Conservation (phyloP, 345 rosid genomes). For the Pistacia atlantica region DNA sequence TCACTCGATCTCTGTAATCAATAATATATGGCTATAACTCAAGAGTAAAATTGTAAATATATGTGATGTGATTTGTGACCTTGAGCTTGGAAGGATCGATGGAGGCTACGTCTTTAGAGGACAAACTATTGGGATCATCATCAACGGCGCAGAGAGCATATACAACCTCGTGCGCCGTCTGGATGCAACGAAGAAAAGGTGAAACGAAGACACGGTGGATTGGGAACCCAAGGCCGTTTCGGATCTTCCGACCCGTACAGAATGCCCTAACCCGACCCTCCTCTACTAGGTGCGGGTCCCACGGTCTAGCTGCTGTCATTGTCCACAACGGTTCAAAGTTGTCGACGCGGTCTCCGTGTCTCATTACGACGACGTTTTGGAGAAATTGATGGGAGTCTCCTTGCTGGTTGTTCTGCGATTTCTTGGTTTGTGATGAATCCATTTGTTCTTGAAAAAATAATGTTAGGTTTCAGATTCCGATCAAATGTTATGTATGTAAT, state of each 20-base stretch:
- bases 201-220: conserved; percentile 89
- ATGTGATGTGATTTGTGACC: conserved; percentile 37
- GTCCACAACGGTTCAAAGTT: conserved; percentile 61
- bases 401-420: neutral
- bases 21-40: too few species aligned
- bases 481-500: neutral
- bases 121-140: conserved; percentile 32
- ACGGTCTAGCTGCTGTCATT: conserved; percentile 58
- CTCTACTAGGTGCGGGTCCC: conserved; percentile 77
- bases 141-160: conserved; percentile 53
- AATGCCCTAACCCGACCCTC: conserved; percentile 59
- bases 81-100: conserved; percentile 62
- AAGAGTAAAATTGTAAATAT: neutral
- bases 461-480: neutral
- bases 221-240: conserved; percentile 48
- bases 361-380: conserved; percentile 82
- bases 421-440: conserved; percentile 6
- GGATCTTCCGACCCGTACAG: conserved; percentile 46
- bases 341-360: conserved; percentile 91
- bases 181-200: conserved; percentile 80
- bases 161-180: conserved; percentile 70
- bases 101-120: conserved; percentile 35
- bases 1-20: neutral
- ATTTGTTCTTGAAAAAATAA: neutral
- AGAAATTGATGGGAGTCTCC: neutral